A percentile compares a stretch with the other conserved stretches of the same genome.
These are phyloP conservation scores for Cardiospermum halicacabum DNA, from an alignment of 345 rosid genomes.

Conservation along the genomic window DNA sequence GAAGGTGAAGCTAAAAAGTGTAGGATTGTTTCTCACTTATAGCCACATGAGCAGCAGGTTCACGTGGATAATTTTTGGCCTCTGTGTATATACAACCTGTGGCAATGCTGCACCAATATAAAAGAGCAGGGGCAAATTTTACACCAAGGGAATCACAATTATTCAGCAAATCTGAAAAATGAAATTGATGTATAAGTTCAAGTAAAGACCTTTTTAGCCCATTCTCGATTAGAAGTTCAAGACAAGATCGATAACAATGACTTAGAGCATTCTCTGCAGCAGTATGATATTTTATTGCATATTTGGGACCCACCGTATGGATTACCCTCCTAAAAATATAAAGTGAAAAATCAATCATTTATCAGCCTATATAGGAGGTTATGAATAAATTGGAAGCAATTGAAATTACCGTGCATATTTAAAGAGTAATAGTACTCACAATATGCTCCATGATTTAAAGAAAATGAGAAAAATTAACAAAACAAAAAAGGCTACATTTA, in stretches of 20 bases:
- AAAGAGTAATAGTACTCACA: background rate
- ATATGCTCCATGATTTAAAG: background rate
- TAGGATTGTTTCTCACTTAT: constrained; percentile 61
- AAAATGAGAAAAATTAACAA: no score
- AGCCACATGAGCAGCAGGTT: constrained; percentile 98
- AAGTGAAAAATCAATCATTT: constrained; percentile 4
- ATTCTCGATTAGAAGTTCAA: constrained; percentile 86
- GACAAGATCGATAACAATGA: constrained; percentile 95
- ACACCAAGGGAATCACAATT: constrained; percentile 8
- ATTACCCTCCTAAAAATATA: constrained; percentile 58
- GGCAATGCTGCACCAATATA: constrained; percentile 65
- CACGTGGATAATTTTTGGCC: constrained; percentile 93
- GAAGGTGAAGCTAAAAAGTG: background rate
- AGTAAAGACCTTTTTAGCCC: constrained; percentile 68
- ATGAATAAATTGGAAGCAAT: background rate
- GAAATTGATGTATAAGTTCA: constrained; percentile 12
- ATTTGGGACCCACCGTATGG: constrained; percentile 97
- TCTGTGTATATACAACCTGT: constrained; percentile 93
- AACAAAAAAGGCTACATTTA: background rate
- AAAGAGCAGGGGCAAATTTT: constrained; percentile 28
- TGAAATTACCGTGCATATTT: background rate
- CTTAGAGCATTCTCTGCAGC: constrained; percentile 99
- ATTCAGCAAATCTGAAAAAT: background rate
- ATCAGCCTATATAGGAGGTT: background rate
- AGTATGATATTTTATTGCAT: constrained; percentile 94